Percentiles rank a stretch among this genome's conserved stretches.
These are phyloP conservation scores for Suillus subalutaceus DNA, from an alignment of 768 basidiomycete genomes.

Conservation along the genomic window DNA sequence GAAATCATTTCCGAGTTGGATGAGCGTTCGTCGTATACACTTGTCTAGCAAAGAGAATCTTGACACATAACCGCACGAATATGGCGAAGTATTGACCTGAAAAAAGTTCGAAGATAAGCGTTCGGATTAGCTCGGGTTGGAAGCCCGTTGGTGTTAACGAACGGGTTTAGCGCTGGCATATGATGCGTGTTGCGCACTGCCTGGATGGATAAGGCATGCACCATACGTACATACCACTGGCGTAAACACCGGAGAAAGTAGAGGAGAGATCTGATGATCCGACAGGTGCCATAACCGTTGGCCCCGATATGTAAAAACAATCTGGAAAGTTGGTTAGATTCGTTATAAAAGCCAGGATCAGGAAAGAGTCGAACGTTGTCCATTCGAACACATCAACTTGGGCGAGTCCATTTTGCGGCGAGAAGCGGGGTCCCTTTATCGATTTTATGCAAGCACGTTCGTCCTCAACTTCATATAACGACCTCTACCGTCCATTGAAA, in stretches of 20 bases:
- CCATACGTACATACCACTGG: neutral
- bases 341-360: conserved; percentile 34
- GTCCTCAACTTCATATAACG: conserved; percentile 26
- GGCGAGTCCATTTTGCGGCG: conserved; percentile 8
- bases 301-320: conserved; percentile 34
- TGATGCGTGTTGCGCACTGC: neutral
- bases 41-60: neutral
- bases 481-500: conserved; percentile 19
- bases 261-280: conserved; percentile 17
- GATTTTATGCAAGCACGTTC: conserved; percentile 39
- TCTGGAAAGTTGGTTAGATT: conserved; percentile 22
- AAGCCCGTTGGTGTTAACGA: neutral
- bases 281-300: conserved; percentile 14
- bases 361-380: conserved; percentile 12
- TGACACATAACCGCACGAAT: neutral
- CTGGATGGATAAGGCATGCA: neutral
- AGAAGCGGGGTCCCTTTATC: conserved; percentile 13
- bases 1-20: neutral
- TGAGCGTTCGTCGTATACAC: neutral
- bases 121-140: conserved; percentile 26
- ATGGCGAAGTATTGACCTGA: neutral
- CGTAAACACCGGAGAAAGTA: conserved; percentile 3
- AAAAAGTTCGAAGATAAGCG: conserved; percentile 12
- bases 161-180: conserved; percentile 2
- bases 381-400: conserved; percentile 11